phyloP scores from a whole-genome alignment of 805 yeast species.

The Kuraishia hungarica region DNA sequence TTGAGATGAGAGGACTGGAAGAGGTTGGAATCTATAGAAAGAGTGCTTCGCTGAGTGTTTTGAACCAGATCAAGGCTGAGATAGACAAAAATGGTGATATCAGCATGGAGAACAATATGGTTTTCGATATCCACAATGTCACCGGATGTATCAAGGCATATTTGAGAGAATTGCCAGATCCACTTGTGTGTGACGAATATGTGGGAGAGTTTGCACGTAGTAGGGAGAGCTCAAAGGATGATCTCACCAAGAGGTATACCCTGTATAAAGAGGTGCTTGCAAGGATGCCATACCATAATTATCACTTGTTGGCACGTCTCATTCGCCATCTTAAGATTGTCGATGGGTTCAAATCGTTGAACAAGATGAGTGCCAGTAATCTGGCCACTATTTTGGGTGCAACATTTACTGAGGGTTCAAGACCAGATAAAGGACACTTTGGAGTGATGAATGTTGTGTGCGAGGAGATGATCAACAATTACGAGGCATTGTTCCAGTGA shows the following conservation, averaged over 20 bases:
- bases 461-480: constrained; percentile 39
- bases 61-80: constrained; percentile 31
- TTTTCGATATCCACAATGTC: constrained; percentile 72
- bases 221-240: constrained; percentile 14
- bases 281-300: constrained; percentile 57
- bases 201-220: constrained; percentile 46
- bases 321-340: constrained; percentile 64
- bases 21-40: constrained; percentile 87
- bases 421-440: constrained; percentile 36
- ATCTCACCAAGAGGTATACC: constrained; percentile 12
- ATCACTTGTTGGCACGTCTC: constrained; percentile 56
- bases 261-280: constrained; percentile 16
- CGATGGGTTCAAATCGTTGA: constrained; percentile 54
- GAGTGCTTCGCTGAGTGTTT: constrained; percentile 41
- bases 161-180: constrained; percentile 81
- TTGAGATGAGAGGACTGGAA: constrained; percentile 80
- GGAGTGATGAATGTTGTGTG: constrained; percentile 47
- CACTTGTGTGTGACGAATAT: constrained; percentile 60
- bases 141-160: constrained; percentile 84
- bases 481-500: constrained; percentile 26
- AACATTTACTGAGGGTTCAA: constrained; percentile 47
- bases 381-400: constrained; percentile 83
- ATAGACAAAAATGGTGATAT: constrained; percentile 40
- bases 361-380: constrained; percentile 85
- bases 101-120: constrained; percentile 30